Percentiles rank a stretch among this genome's conserved stretches.
Conservation (phyloP, 495 filamentous ascomycete genomes). For the Aspergillus homomorphus region DNA sequence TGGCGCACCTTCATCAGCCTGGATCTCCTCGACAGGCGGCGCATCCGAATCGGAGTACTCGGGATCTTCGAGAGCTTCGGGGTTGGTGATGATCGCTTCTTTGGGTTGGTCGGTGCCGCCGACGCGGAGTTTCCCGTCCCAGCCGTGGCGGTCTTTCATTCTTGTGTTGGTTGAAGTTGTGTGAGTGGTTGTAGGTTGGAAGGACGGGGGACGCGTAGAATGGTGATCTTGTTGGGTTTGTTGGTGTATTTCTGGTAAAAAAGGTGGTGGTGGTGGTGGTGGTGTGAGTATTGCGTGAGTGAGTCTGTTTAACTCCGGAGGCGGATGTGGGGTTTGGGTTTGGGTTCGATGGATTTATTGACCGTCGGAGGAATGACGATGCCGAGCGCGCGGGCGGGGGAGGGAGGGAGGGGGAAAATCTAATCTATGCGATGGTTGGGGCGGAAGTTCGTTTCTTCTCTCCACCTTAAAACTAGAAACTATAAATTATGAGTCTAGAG, state of each 20-base stretch:
- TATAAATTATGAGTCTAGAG: no score
- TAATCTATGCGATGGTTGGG: background rate
- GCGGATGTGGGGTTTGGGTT: background rate
- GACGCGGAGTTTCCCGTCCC: slow-evolving; percentile 88
- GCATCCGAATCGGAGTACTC: slow-evolving; percentile 86
- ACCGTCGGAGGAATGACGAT: slow-evolving; percentile 2
- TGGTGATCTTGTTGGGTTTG: background rate
- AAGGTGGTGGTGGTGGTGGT: no score
- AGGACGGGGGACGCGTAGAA: slow-evolving; percentile 3
- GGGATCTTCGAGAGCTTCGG: slow-evolving; percentile 74
- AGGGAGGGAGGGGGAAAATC: background rate
- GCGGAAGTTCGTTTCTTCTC: background rate
- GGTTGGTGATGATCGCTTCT: slow-evolving; percentile 59
- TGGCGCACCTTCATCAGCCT: slow-evolving; percentile 74
- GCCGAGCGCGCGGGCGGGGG: background rate
- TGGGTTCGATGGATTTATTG: background rate
- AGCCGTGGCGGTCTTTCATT: slow-evolving; percentile 70
- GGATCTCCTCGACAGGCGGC: slow-evolving; percentile 68
- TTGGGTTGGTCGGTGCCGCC: slow-evolving; percentile 45
- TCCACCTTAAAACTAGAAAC: no score
- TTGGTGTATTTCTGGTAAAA: background rate
- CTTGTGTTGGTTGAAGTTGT: slow-evolving; percentile 10
- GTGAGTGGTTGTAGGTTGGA: slow-evolving; percentile 1
- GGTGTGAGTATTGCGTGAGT: no score
- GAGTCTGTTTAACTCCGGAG: background rate